Evolutionary conservation across 2,329 filamentous ascomycete genomes (phyloP).

Genomic region (Acrodontium crateriforme): DNA sequence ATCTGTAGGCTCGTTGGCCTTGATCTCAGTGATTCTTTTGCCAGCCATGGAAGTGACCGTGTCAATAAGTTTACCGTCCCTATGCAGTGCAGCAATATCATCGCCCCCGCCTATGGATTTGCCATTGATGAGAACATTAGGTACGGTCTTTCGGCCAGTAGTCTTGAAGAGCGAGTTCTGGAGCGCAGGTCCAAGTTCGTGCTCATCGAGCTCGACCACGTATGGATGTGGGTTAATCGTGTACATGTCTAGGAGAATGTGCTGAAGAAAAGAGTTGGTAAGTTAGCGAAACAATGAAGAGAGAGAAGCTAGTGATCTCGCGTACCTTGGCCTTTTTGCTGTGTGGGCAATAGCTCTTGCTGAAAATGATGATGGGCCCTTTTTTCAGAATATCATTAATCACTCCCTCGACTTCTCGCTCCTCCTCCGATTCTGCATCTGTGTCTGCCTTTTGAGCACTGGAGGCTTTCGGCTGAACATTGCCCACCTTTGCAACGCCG

Average conservation of each 20-base stretch:
- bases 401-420: constrained; percentile 53
- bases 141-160: constrained; percentile 75
- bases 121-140: constrained; percentile 80
- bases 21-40: constrained; percentile 45
- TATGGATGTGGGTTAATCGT: constrained; percentile 66
- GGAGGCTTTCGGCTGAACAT: constrained; percentile 24
- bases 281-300: not conserved
- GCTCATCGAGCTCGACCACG: constrained; percentile 80
- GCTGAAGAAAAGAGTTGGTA: constrained; percentile 13
- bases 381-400: constrained; percentile 70
- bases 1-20: too few species aligned
- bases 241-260: constrained; percentile 72
- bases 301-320: not conserved
- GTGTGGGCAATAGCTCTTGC: constrained; percentile 81
- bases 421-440: constrained; percentile 29
- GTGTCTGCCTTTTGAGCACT: constrained; percentile 32
- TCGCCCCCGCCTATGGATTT: constrained; percentile 84
- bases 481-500: constrained; percentile 33
- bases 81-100: constrained; percentile 57
- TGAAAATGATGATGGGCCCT: constrained; percentile 86
- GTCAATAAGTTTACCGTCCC: constrained; percentile 48
- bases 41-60: constrained; percentile 64
- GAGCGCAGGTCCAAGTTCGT: constrained; percentile 55
- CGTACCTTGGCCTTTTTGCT: constrained; percentile 65
- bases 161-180: constrained; percentile 58